Evolutionary conservation across 495 filamentous ascomycete species (phyloP), one percentile per base, ranked within the genome.

Genomic region (Usnea hakonensis): DNA sequence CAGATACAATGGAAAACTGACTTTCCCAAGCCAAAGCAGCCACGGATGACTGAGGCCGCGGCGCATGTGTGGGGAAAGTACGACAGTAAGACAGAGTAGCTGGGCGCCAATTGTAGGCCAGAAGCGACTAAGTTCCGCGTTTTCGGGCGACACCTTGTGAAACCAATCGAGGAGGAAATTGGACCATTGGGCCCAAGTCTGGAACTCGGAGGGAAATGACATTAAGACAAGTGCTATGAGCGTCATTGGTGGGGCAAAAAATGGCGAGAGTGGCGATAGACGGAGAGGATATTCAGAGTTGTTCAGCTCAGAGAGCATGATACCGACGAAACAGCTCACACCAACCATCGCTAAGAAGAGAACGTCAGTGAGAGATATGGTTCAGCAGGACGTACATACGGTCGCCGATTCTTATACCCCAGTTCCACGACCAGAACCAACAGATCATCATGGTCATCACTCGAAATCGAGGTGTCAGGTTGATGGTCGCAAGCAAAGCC

Each of bases 1-100:
- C 7, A 88, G 79, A 64, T 88, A 88, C 19, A 88, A 82, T 33
- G 86, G 85, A 66, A 88, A 88, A 55, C 79, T 83, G 69, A 86
- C 81, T 67, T 82, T 83, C 50, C 86, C 86, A 21, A 88, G 77
- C 84, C 84, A 87, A 56, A 87, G 78, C 16, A 89, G 75, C 17
- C 79, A 72, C 32, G 77, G 76, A 68, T 77, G 81, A 6, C 82
- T 79, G 8, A 89, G 73, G 28, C 83, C 67, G 23, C 78, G 76
- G 57, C 85, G 82, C 8, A 81, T 70, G 13, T 75, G 72, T 16
- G 81, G 82, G 21, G 81, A 85, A 60, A 87, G 78, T 64, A 81
- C 81, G 62, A 85, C 76, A 0, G 81, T 78, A 60, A 84, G 73
- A 43, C 83, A 78, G 46, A 82, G 72, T 21, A 89, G 67, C 56